Base-by-base conservation (phyloP, 768 basidiomycete genomes). In the Tubosaeta sp. region DNA sequence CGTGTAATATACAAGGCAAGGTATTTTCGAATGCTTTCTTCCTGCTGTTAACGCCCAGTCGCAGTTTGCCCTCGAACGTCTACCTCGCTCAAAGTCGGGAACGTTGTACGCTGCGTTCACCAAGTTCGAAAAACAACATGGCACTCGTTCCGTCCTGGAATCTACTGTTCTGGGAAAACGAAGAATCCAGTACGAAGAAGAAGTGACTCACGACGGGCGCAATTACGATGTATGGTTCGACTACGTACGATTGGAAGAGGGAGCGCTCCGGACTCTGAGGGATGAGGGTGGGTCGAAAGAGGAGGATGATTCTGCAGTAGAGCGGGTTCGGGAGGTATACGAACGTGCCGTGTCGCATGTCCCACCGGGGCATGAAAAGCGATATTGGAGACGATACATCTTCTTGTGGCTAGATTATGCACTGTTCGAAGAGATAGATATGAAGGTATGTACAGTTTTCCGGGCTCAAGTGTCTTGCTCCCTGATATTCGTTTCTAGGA, bases 201-300 rank as follows among this genome's bases (percentile, higher is more conserved):
- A 99, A 70, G 72, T 98, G 2, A 68, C 84, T 10, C 88, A 95
- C 52, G 93, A 98, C 57, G 86, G 91, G 1, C 83, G 87, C 39
- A 97, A 97, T 67, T 99, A 97, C 65, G 97, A 98, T 68, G 86
- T 88, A 0, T 99, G 97, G 97, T 97, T 99, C 65, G 97, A 98
- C 63, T 95, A 95, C 60, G 82, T 92, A 19, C 80, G 95, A 16
- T 67, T 99, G 32, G 97, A 98, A 66, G 97, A 98, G 70, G 89
- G 85, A 22, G 91, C 94, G 0, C 81, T 83, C 60, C 74, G 80
- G 32, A 85, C 91, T 53, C 75, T 91, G 25, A 81, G 75, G 58
- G 86, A 86, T 13, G 88, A 90, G 56, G 91, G 88, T 2, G 80
- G 79, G 6, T 84, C 86, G 2, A 72, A 76, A 8, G 87, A 88